phyloP scores from a whole-genome alignment of 23 red algal genomes.

The Cyanidioschyzon merolae region DNA sequence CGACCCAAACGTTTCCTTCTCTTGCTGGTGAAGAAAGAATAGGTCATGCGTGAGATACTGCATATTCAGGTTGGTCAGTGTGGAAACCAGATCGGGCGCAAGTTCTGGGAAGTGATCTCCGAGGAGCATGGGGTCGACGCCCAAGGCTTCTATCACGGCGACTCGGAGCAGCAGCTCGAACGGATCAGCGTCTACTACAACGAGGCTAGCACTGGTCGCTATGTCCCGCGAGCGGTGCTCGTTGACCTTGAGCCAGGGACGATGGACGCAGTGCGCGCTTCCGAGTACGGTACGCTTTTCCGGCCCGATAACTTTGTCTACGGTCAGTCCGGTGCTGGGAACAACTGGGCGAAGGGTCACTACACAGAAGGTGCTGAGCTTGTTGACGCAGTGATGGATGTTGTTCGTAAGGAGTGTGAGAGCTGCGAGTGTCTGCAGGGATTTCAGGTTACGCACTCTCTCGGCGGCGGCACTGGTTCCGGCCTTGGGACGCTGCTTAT shows the following conservation, averaged over 20 bases:
- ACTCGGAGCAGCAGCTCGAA: slow-evolving; percentile 59
- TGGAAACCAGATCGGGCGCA: slow-evolving; percentile 91
- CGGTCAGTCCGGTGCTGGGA: slow-evolving; percentile 89
- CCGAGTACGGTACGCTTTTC: slow-evolving; percentile 44
- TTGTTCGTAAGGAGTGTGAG: slow-evolving; percentile 84
- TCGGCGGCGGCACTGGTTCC: slow-evolving; percentile 94
- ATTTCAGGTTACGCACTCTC: slow-evolving; percentile 96
- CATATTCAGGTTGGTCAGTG: slow-evolving; percentile 84
- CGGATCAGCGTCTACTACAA: slow-evolving; percentile 90
- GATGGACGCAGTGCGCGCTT: slow-evolving; percentile 55
- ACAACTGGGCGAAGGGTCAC: slow-evolving; percentile 99
- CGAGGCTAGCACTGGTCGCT: slow-evolving; percentile 79
- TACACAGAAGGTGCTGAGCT: slow-evolving; percentile 99
- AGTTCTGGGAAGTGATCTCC: slow-evolving; percentile 96
- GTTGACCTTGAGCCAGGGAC: slow-evolving; percentile 93
- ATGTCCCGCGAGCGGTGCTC: slow-evolving; percentile 80
- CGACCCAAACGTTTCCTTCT: too few species aligned
- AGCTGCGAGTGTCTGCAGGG: slow-evolving; percentile 92
- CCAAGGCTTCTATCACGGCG: slow-evolving; percentile 46
- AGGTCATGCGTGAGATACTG: slow-evolving; percentile 50
- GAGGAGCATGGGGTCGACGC: slow-evolving; percentile 84
- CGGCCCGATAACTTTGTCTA: slow-evolving; percentile 96
- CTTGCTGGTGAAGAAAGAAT: not conserved
- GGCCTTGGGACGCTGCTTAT: slow-evolving; percentile 92
- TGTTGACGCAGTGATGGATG: slow-evolving; percentile 75